A percentile compares a stretch with the other conserved stretches of the same genome.
Evolutionary conservation across 2,329 filamentous ascomycete genomes (phyloP).

Genomic region (Capronia coronata): DNA sequence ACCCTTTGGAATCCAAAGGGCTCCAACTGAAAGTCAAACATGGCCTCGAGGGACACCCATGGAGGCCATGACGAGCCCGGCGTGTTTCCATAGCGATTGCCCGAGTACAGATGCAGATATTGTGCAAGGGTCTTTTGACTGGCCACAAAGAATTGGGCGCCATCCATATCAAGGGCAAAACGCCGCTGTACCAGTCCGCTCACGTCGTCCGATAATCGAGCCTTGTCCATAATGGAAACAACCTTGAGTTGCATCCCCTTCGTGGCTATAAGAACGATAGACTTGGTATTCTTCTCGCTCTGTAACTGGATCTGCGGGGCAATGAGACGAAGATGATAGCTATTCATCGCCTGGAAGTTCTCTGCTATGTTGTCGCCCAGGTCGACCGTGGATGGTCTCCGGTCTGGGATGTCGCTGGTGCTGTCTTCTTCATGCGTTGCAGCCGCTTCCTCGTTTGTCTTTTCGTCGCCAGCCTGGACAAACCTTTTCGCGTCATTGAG

Average conservation of each 20-base stretch:
- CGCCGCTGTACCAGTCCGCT: constrained; percentile 91
- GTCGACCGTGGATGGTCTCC: constrained; percentile 37
- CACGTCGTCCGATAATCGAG: constrained; percentile 82
- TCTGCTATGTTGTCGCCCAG: constrained; percentile 70
- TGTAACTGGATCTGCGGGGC: constrained; percentile 97
- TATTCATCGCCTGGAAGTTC: constrained; percentile 85
- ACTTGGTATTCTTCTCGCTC: constrained; percentile 95
- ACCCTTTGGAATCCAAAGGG: constrained; percentile 98
- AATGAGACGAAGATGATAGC: constrained; percentile 89
- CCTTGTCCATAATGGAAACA: constrained; percentile 95
- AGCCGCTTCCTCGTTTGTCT: constrained; percentile 32
- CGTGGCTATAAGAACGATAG: constrained; percentile 91
- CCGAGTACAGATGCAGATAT: constrained; percentile 86
- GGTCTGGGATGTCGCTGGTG: constrained; percentile 31
- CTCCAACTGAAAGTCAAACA: constrained; percentile 91
- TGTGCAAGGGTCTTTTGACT: constrained; percentile 87
- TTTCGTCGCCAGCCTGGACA: constrained; percentile 61
- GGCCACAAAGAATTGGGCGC: constrained; percentile 95
- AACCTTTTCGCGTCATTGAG: constrained; percentile 77
- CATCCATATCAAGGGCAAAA: constrained; percentile 93
- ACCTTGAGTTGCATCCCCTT: constrained; percentile 99
- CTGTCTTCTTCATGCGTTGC: constrained; percentile 30
- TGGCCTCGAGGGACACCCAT: constrained; percentile 96
- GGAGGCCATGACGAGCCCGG: constrained; percentile 87
- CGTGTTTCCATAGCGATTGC: constrained; percentile 82